A percentile compares a stretch with the other conserved stretches of the same genome.
Evolutionary conservation across 2,329 filamentous ascomycete genomes (phyloP).

Genomic region (Claviceps humidiphila): DNA sequence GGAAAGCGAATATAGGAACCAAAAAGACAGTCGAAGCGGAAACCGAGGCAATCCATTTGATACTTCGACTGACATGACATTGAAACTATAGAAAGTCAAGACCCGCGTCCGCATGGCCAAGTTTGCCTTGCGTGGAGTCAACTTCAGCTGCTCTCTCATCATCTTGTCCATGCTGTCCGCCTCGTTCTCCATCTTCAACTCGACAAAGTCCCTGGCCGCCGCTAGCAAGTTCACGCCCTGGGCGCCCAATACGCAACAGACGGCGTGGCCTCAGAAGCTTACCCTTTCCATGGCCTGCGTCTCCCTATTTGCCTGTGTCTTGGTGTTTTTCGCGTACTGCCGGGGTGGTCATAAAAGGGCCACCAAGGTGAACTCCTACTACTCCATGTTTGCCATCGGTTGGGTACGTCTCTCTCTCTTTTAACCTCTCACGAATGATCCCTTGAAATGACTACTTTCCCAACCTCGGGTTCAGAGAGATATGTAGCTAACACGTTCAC

Average conservation of each 20-base stretch:
- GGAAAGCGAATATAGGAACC: not conserved
- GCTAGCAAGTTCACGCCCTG: constrained; percentile 77
- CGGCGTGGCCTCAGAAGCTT: constrained; percentile 73
- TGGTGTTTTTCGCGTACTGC: constrained; percentile 77
- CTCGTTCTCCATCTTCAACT: constrained; percentile 86
- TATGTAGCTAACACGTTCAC: too few species aligned
- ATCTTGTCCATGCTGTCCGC: constrained; percentile 80
- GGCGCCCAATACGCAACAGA: constrained; percentile 56
- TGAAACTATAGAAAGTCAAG: constrained; percentile 64
- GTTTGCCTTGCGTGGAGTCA: constrained; percentile 85
- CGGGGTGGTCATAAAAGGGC: constrained; percentile 77
- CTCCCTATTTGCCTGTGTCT: constrained; percentile 65
- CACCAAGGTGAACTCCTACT: constrained; percentile 89
- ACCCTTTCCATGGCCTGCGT: constrained; percentile 68
- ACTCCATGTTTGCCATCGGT: constrained; percentile 81
- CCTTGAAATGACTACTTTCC: not conserved
- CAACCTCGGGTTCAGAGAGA: too few species aligned
- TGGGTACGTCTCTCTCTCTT: constrained; percentile 36
- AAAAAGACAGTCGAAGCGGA: not conserved
- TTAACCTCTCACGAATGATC: not conserved
- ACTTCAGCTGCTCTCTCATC: constrained; percentile 93
- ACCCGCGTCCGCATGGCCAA: constrained; percentile 84
- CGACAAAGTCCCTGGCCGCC: constrained; percentile 59
- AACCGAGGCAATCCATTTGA: not conserved
- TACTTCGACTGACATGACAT: not conserved